Base-by-base conservation (phyloP, 352 stramenopile genomes). In the Hyaloperonospora arabidopsidis region DNA sequence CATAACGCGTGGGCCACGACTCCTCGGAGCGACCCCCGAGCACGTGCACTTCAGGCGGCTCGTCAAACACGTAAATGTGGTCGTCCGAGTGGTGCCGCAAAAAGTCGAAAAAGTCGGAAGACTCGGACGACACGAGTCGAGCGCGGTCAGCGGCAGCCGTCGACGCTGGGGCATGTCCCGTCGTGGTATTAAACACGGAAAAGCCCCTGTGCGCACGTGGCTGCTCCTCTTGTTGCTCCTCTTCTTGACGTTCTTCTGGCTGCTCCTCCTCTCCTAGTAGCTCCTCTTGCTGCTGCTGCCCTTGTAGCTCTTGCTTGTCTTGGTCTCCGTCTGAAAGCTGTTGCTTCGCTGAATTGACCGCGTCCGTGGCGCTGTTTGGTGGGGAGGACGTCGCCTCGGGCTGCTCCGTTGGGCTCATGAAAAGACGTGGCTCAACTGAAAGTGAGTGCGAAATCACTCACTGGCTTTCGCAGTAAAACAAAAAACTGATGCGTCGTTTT, bases 1-100 rank as follows among this genome's bases (percentile, higher is more conserved):
- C 76, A 46, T 87, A 90, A 29, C 79, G 75, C 40, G 80, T 83
- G 5, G 79, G 80, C 83, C 83, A 93, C 38, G 80, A 74, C n/a
- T 93, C 83, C 43, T 91, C 68, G 0, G 72, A 85, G 36, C 73
- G 77, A 2, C 76, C 78, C 22, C 73, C 65, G 17, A 89, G 52
- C 32, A 91, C 80, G 18, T 58, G 66, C n/a, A 91, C 62, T 21
- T 70, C 56, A 0, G 80, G 80, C 25, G 78, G 54, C 45, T 89
- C 76, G 5, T 86, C 68, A 64, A 91, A 91, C 60, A 91, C 76
- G 39, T 80, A 67, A 39, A 91, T 83, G 58, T 91, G 72, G 12
- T 73, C 71, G 52, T 87, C 79, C 12, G 68, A 47, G 49, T 86
- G 69, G 55, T 68, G 67, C 49, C 79, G 71, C 32, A 84, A 71